Evolutionary conservation across 1,139 yeast species (phyloP).

Genomic region (Kurtzmaniella quercitrusa): DNA sequence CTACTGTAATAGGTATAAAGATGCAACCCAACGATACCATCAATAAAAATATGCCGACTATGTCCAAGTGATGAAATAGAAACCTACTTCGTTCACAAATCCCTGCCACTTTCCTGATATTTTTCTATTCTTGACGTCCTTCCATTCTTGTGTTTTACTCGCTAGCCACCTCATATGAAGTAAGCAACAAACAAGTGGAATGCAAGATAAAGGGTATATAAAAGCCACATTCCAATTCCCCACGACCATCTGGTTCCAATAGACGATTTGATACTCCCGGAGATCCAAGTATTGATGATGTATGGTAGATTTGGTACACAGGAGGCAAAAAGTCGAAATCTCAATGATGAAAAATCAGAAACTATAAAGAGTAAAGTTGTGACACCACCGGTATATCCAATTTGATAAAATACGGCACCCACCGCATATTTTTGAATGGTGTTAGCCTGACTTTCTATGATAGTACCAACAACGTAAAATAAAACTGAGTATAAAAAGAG

Average conservation of each 20-base stretch:
- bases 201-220: slow-evolving; percentile 59
- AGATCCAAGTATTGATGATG: slow-evolving; percentile 72
- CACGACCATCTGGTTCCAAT: slow-evolving; percentile 52
- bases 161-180: slow-evolving; percentile 56
- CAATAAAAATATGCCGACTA: slow-evolving; percentile 48
- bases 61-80: slow-evolving; percentile 50
- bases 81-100: slow-evolving; percentile 14
- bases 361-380: slow-evolving; percentile 52
- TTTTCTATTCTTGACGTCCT: background rate
- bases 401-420: slow-evolving; percentile 68
- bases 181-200: slow-evolving; percentile 55
- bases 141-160: slow-evolving; percentile 45
- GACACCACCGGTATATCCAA: slow-evolving; percentile 66
- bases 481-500: slow-evolving; percentile 50
- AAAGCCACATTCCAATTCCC: slow-evolving; percentile 79
- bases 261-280: slow-evolving; percentile 48
- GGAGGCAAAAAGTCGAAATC: slow-evolving; percentile 64
- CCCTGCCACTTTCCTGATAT: slow-evolving; percentile 1
- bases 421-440: slow-evolving; percentile 67
- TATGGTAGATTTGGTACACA: slow-evolving; percentile 66
- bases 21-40: slow-evolving; percentile 52
- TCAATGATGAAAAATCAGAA: slow-evolving; percentile 64
- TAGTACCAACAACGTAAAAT: slow-evolving; percentile 66
- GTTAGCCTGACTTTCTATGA: slow-evolving; percentile 64
- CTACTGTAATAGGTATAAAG: slow-evolving; percentile 49